Base-by-base conservation (phyloP, 345 rosid genomes). In the Heritiera fomes region DNA sequence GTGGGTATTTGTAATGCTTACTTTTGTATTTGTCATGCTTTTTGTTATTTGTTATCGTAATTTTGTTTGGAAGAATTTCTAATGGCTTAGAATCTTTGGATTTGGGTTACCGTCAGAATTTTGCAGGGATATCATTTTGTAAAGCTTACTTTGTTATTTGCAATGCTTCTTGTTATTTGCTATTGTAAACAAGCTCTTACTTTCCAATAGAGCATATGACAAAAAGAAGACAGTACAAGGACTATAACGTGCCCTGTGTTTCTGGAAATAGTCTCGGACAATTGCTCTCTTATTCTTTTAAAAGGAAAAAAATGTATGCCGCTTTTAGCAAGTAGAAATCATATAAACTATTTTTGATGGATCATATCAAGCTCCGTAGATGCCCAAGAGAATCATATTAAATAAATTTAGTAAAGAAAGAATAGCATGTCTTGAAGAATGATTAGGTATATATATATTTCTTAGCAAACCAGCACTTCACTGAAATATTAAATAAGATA, bases 401-500 rank as follows among this genome's bases (percentile, higher is more conserved):
- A 32, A 63, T 0, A 32, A 63, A 62, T 30, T 62, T 28, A 59
- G 40, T 11, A 60, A 45, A 46, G 34, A 56, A 18, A 6, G 15
- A 15, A 47, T 43, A n/a, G n/a, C 13, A 17, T 30, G 32, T 14
- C 46, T 56, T 66, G 38, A 2, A 76, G 70, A 69, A 72, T 10
- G 45, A 13, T 56, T 28, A 28, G 2, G 12, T 40, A 15, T 32
- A 50, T 52, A 28, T 49, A 56, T 46, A 52, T 52, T 78, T n/a
- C 34, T 59, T 45, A 78, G 70, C 47, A 80, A 38, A 77, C 41
- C 46, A 50, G 59, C 64, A 64, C 6, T 0, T 8, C n/a, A 10
- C 0, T 3, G 40, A 69, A 83, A 56, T 75, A 40, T 63, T 71
- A 70, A 65, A n/a, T 45, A 74, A 59, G 78, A 73, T 43, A 40